phyloP scores from a whole-genome alignment of 164 flowering plant genomes.

The Vitis riparia region DNA sequence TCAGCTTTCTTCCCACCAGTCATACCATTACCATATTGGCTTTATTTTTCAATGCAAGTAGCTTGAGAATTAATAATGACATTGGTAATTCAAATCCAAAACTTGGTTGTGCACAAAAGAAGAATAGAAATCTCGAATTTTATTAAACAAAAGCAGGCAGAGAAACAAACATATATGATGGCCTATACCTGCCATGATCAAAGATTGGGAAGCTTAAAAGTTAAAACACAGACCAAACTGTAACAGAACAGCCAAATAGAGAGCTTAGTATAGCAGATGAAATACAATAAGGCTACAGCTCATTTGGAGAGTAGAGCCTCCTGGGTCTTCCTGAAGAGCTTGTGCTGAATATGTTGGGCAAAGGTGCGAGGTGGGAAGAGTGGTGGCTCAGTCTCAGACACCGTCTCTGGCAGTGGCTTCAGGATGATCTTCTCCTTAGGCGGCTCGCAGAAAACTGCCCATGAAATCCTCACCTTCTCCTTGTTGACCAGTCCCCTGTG shows the following conservation, averaged over 20 bases:
- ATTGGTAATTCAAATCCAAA: too few species aligned
- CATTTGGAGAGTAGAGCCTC: constrained; percentile 20
- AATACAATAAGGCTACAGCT: not conserved
- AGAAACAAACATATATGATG: too few species aligned
- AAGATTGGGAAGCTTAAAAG: too few species aligned
- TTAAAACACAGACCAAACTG: too few species aligned
- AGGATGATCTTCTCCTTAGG: constrained; percentile 84
- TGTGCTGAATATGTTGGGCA: constrained; percentile 70
- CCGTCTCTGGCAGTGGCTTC: constrained; percentile 74
- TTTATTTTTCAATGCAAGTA: too few species aligned
- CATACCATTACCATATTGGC: too few species aligned
- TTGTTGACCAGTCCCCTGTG: constrained; percentile 94
- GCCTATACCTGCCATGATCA: too few species aligned
- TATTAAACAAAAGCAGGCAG: too few species aligned
- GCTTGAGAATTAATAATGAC: too few species aligned
- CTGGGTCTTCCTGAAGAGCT: constrained; percentile 74
- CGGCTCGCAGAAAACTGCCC: constrained; percentile 97
- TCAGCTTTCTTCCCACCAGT: too few species aligned
- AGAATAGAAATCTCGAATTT: too few species aligned
- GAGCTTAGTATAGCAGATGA: not conserved
- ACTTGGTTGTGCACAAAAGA: too few species aligned
- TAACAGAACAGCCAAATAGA: not conserved
- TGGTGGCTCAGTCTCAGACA: constrained; percentile 66
- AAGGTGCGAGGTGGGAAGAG: constrained; percentile 80
- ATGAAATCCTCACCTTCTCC: constrained; percentile 91